These are phyloP conservation scores for Megacollybia marginata DNA, from an alignment of 768 basidiomycete genomes.

Conservation along the genomic window DNA sequence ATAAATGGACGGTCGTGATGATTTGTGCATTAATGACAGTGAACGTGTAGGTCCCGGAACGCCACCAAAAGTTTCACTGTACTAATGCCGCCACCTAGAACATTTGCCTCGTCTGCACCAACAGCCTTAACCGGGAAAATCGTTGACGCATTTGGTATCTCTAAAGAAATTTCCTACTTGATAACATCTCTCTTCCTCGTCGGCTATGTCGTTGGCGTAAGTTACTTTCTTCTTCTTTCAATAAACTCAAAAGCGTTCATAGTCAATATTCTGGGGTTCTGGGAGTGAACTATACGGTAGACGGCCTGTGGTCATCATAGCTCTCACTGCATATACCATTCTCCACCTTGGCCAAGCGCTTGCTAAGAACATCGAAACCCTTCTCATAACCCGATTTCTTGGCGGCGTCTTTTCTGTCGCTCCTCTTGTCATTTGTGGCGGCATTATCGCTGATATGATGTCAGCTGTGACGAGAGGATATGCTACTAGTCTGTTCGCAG, in stretches of 20 bases:
- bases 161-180: conserved; percentile 38
- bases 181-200: conserved; percentile 42
- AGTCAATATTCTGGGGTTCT: conserved; percentile 55
- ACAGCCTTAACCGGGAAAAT: conserved; percentile 29
- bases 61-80: not conserved
- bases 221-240: conserved; percentile 10
- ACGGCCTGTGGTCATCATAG: conserved; percentile 40
- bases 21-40: conserved; percentile 40
- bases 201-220: conserved; percentile 42
- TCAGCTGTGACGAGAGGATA: conserved; percentile 41
- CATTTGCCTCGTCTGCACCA: conserved; percentile 56
- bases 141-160: conserved; percentile 28
- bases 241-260: not conserved
- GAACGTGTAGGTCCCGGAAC: conserved; percentile 39
- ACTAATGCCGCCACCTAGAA: conserved; percentile 20
- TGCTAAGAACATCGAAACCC: conserved; percentile 48
- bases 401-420: conserved; percentile 57
- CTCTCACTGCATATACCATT: conserved; percentile 45
- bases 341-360: conserved; percentile 56
- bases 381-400: conserved; percentile 55
- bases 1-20: conserved; percentile 42
- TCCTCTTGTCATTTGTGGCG: conserved; percentile 51
- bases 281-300: conserved; percentile 54
- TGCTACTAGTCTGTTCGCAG: conserved; percentile 51
- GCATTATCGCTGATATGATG: conserved; percentile 57